Evolutionary conservation across 257 asterid species (phyloP).

Genomic region (Lycium barbarum): DNA sequence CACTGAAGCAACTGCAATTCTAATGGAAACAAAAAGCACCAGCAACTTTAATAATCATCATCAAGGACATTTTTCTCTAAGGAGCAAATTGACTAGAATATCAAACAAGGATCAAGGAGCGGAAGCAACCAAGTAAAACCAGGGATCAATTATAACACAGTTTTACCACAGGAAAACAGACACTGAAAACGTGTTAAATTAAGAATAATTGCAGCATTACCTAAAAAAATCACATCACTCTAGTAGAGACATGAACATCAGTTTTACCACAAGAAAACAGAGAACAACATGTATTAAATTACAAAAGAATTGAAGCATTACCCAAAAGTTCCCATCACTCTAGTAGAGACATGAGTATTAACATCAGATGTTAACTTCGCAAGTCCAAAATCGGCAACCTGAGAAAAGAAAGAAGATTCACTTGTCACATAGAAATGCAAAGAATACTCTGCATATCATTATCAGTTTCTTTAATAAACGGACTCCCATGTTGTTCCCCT

Average conservation of each 20-base stretch:
- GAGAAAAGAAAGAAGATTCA: slow-evolving; percentile 36
- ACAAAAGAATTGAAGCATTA: slow-evolving; percentile 33
- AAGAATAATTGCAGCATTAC: slow-evolving; percentile 37
- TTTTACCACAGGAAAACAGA: background rate
- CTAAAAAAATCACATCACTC: slow-evolving; percentile 66
- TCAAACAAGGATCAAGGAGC: background rate
- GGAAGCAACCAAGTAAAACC: background rate
- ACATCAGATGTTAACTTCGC: slow-evolving; percentile 60
- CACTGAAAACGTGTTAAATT: background rate
- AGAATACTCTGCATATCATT: background rate
- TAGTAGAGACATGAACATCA: too few relatives aligned
- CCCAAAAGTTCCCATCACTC: slow-evolving; percentile 84
- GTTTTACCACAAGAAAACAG: slow-evolving; percentile 40
- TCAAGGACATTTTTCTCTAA: background rate
- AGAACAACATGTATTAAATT: background rate
- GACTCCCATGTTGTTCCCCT: background rate
- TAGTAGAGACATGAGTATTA: slow-evolving; percentile 69
- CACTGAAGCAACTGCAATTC: background rate
- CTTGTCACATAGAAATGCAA: slow-evolving; percentile 22
- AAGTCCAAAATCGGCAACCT: slow-evolving; percentile 83
- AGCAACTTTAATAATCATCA: background rate
- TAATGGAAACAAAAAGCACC: background rate
- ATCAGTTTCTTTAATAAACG: background rate
- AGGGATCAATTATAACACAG: background rate
- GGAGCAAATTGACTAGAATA: background rate